Percentiles rank a stretch among this genome's conserved stretches.
Conservation (phyloP, 2,329 filamentous ascomycete species). For the Penicillium sp. region DNA sequence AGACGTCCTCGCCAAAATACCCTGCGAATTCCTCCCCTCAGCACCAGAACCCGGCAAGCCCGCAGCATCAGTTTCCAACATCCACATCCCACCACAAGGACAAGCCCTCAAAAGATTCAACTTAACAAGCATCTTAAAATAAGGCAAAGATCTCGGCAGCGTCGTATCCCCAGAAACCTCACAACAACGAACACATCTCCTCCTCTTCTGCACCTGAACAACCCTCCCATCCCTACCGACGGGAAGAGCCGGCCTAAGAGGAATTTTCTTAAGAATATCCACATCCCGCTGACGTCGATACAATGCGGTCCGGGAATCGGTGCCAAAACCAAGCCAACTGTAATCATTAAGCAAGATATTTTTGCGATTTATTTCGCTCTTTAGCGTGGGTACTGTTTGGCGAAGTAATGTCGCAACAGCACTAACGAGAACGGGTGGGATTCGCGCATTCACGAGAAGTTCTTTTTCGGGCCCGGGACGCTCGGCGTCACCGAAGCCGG, state of each 20-base stretch:
- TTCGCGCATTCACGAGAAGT: slow-evolving; percentile 56
- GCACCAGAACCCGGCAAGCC: not conserved
- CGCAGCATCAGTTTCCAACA: slow-evolving; percentile 33
- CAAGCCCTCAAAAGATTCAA: slow-evolving; percentile 42
- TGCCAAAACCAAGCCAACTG: slow-evolving; percentile 67
- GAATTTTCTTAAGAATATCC: slow-evolving; percentile 60
- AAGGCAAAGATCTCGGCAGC: slow-evolving; percentile 40
- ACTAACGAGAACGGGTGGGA: slow-evolving; percentile 56
- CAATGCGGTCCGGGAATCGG: slow-evolving; percentile 60
- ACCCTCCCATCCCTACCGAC: slow-evolving; percentile 13
- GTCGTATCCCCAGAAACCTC: slow-evolving; percentile 67
- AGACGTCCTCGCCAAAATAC: slow-evolving; percentile 9
- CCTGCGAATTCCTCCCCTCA: not conserved
- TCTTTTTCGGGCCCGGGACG: slow-evolving; percentile 57
- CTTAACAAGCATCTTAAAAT: slow-evolving; percentile 44
- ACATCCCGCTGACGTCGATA: slow-evolving; percentile 66
- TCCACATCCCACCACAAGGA: slow-evolving; percentile 48
- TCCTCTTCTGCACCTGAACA: slow-evolving; percentile 31
- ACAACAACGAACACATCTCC: slow-evolving; percentile 64
- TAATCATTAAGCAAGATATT: slow-evolving; percentile 76
- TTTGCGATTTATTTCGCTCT: slow-evolving; percentile 65
- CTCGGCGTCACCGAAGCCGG: slow-evolving; percentile 49
- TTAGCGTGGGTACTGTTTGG: slow-evolving; percentile 59
- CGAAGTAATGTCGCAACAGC: slow-evolving; percentile 55
- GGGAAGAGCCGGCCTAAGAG: slow-evolving; percentile 25